phyloP scores from a whole-genome alignment of 768 basidiomycete genomes.

The Kwoniella dejecticola region DNA sequence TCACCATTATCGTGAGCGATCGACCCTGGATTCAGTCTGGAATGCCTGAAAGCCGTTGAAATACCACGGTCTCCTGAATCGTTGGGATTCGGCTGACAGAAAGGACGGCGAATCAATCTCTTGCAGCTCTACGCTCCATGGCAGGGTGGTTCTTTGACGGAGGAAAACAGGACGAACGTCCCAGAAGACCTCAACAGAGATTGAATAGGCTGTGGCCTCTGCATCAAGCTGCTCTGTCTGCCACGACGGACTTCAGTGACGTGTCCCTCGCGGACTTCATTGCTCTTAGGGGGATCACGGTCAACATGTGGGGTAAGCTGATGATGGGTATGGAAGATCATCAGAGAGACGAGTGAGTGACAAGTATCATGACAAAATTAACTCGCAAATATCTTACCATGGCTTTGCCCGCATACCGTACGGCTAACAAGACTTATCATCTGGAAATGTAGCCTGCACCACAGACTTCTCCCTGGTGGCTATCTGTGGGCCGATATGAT shows the following conservation, averaged over 20 bases:
- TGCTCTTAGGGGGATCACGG: not conserved
- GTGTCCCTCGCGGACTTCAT: not conserved
- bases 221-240: constrained; percentile 17
- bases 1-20: constrained; percentile 32
- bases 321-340: constrained; percentile 32
- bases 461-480: constrained; percentile 25
- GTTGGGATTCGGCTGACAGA: too few relatives aligned
- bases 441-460: constrained; percentile 24
- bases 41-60: too few relatives aligned
- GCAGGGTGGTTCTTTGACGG: constrained; percentile 29
- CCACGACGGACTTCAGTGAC: constrained; percentile 11
- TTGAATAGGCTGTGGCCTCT: constrained; percentile 23
- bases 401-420: too few relatives aligned
- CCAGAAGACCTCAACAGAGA: constrained; percentile 18
- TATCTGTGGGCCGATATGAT: constrained; percentile 36
- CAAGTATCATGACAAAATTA: not conserved
- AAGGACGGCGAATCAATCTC: too few relatives aligned
- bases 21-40: too few relatives aligned
- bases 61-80: not conserved
- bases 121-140: constrained; percentile 19
- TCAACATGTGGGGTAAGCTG: constrained; percentile 21
- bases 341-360: constrained; percentile 28
- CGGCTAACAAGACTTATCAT: too few relatives aligned
- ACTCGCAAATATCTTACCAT: too few relatives aligned
- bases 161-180: constrained; percentile 4